A percentile compares a stretch with the other conserved stretches of the same genome.
phyloP scores from a whole-genome alignment of 805 yeast genomes.

The Wickerhamomyces chambardii region DNA sequence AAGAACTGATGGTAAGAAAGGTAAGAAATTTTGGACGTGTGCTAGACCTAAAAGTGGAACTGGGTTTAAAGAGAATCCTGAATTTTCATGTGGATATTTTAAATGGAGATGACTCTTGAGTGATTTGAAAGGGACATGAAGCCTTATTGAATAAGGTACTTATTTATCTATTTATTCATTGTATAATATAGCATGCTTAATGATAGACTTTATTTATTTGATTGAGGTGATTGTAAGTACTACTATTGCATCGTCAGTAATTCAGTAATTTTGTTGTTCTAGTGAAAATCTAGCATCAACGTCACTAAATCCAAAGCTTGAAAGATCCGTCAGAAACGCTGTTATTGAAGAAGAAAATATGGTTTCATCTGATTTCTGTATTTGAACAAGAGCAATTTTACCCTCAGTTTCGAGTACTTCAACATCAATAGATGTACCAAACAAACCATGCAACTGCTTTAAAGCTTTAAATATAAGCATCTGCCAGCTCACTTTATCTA shows the following conservation, averaged over 20 bases:
- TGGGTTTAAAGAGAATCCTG: conserved; percentile 10
- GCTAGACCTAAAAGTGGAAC: conserved; percentile 23
- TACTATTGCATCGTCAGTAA: too few species aligned
- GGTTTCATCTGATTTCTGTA: conserved; percentile 19
- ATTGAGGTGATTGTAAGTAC: too few species aligned
- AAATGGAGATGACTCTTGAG: conserved; percentile 44
- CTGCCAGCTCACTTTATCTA: conserved; percentile 30
- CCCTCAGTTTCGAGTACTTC: conserved; percentile 18
- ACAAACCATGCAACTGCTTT: conserved; percentile 27
- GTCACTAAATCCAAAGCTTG: conserved; percentile 15
- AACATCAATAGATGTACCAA: conserved; percentile 29
- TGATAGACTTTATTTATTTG: too few species aligned
- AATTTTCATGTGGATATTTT: conserved; percentile 41
- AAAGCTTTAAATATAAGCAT: conserved; percentile 25
- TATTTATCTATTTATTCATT: too few species aligned
- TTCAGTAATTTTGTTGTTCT: too few species aligned
- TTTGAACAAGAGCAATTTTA: conserved; percentile 15
- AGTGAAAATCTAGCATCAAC: conserved; percentile 16
- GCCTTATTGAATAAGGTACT: too few species aligned
- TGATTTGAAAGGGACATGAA: too few species aligned
- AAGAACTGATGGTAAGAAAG: conserved; percentile 31
- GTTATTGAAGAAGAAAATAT: conserved; percentile 21
- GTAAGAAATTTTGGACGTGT: conserved; percentile 49
- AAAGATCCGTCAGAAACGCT: conserved; percentile 20
- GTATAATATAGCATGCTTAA: too few species aligned